Evolutionary conservation across 176 grass and related monocot species (phyloP).

Genomic region (Avena atlantica): DNA sequence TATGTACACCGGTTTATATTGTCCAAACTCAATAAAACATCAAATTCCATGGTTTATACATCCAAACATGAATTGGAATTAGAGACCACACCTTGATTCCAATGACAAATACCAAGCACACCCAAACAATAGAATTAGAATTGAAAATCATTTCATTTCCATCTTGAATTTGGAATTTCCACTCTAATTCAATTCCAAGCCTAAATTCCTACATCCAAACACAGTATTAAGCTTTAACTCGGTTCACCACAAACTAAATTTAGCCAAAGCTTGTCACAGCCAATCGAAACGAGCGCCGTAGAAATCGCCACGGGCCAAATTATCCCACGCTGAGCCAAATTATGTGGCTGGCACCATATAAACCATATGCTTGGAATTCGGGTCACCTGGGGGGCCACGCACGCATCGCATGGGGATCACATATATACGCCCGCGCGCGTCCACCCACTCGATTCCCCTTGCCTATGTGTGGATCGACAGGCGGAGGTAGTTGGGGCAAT

Average conservation of each 20-base stretch:
- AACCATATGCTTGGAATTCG: neutral
- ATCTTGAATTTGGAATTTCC: too few species aligned
- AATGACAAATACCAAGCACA: too few species aligned
- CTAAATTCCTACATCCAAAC: too few species aligned
- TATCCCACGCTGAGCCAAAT: neutral
- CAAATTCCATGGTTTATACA: too few species aligned
- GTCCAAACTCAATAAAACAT: too few species aligned
- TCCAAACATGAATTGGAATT: too few species aligned
- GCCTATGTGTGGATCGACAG: neutral
- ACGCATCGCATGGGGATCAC: neutral
- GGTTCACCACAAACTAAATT: neutral
- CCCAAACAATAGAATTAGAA: too few species aligned
- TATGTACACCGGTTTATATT: too few species aligned
- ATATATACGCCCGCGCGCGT: constrained; percentile 1
- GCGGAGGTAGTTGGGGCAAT: constrained; percentile 32
- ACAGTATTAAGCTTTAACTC: too few species aligned
- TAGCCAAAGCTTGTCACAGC: neutral
- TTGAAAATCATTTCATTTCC: too few species aligned
- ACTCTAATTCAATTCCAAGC: too few species aligned
- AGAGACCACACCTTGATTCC: too few species aligned
- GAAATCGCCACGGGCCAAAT: neutral
- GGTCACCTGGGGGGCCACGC: neutral
- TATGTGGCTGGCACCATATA: neutral
- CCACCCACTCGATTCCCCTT: neutral
- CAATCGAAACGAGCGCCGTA: neutral